These are phyloP conservation scores for Fusarium bactridioides DNA, from an alignment of 2,329 filamentous ascomycete genomes.

Conservation along the genomic window DNA sequence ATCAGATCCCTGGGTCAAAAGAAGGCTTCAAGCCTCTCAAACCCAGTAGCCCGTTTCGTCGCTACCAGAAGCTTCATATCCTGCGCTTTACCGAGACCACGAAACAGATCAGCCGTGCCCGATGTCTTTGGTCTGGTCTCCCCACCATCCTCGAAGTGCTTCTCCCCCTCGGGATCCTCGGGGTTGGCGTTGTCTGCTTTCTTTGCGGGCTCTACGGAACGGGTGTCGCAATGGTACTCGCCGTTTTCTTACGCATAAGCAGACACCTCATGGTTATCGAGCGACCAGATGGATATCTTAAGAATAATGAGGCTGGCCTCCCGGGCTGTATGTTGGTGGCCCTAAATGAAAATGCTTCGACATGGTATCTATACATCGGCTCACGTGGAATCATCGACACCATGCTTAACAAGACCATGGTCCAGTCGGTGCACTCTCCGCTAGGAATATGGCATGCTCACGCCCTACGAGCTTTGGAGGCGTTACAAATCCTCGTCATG, in stretches of 20 bases:
- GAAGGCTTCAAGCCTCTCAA: not conserved
- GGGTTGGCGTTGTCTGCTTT: not conserved
- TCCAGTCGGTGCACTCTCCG: accelerated
- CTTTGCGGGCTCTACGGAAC: not conserved
- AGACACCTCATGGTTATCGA: not conserved
- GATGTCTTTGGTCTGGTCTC: not conserved
- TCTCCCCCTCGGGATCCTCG: accelerated
- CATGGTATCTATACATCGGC: not conserved
- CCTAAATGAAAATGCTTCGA: not conserved
- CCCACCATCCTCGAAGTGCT: accelerated
- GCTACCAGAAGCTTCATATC: accelerated
- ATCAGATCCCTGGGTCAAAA: not conserved
- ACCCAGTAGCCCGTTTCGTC: not conserved
- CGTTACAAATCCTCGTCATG: not conserved
- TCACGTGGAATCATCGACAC: not conserved
- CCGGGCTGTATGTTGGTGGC: not conserved
- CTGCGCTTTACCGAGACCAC: not conserved
- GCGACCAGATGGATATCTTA: not conserved
- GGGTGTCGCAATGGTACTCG: not conserved
- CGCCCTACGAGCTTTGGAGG: not conserved
- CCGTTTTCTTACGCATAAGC: not conserved
- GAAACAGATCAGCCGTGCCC: not conserved
- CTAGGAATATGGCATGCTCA: not conserved
- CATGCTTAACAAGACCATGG: not conserved
- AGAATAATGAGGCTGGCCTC: not conserved